Evolutionary conservation across 164 flowering plant genomes (phyloP).

Genomic region (Umbilicus rupestris): DNA sequence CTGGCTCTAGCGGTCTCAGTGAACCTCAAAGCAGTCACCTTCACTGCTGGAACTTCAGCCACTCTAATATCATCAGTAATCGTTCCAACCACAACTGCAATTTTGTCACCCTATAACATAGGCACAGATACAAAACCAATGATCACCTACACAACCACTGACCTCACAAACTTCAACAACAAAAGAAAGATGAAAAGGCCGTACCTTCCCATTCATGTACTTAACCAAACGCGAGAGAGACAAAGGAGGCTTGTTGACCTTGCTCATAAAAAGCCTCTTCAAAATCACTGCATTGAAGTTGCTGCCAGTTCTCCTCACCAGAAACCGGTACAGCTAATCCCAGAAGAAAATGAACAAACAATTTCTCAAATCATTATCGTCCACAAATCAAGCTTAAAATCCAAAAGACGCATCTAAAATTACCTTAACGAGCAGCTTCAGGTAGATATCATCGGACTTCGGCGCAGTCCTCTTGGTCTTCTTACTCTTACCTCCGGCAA

Average conservation of each 20-base stretch:
- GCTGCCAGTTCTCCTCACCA: conserved; percentile 53
- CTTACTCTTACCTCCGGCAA: conserved; percentile 53
- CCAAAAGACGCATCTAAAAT: background rate
- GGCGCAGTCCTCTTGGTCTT: conserved; percentile 49
- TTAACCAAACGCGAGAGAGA: conserved; percentile 39
- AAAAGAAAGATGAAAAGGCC: too few relatives aligned
- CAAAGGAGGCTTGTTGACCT: conserved; percentile 42
- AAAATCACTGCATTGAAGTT: conserved; percentile 51
- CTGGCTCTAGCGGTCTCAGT: conserved; percentile 56
- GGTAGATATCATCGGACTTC: conserved; percentile 46
- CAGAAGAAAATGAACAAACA: background rate
- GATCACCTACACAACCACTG: background rate
- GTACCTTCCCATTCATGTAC: conserved; percentile 48
- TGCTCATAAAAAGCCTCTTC: conserved; percentile 64
- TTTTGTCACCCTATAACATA: conserved; percentile 33
- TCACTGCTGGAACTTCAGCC: conserved; percentile 41
- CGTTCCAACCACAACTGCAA: conserved; percentile 48
- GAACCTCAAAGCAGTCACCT: conserved; percentile 52
- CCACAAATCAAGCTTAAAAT: background rate
- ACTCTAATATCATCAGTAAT: conserved; percentile 49
- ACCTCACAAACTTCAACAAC: background rate
- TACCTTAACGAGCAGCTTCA: conserved; percentile 57
- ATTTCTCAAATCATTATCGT: background rate
- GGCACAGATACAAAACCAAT: too few relatives aligned
- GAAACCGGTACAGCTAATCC: conserved; percentile 43